These are phyloP conservation scores for Fusarium falciforme DNA, from an alignment of 2,329 filamentous ascomycete species.

Conservation along the genomic window DNA sequence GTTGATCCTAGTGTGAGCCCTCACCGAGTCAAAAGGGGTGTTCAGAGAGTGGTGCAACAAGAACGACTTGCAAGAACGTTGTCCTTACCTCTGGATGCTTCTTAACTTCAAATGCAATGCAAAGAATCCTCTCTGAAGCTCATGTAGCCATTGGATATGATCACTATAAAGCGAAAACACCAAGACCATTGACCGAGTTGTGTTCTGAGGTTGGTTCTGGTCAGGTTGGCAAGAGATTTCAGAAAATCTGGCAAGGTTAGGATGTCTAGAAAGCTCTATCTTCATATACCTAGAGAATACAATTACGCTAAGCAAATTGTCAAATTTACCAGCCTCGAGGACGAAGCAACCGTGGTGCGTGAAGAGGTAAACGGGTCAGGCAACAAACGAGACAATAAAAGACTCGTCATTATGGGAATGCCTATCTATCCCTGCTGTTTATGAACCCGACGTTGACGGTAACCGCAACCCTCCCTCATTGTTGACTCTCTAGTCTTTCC, in stretches of 20 bases:
- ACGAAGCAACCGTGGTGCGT: no score
- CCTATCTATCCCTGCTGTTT: background rate
- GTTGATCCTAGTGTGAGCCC: background rate
- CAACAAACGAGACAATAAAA: no score
- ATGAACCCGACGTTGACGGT: background rate
- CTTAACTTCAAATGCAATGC: no score
- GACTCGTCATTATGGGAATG: background rate
- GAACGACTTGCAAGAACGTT: background rate
- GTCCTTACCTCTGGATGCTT: background rate
- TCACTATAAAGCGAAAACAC: no score
- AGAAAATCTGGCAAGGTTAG: background rate
- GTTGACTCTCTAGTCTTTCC: background rate
- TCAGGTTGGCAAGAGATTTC: background rate
- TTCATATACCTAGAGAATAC: no score
- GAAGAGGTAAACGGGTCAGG: no score
- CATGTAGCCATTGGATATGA: background rate
- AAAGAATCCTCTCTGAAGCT: background rate
- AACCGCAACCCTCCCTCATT: background rate
- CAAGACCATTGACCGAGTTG: no score
- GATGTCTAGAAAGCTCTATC: no score
- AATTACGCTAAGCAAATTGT: no score
- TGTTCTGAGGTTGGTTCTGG: background rate
- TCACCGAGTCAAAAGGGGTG: background rate
- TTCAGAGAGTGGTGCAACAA: background rate
- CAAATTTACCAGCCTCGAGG: no score